A percentile compares a stretch with the other conserved stretches of the same genome.
Conservation (phyloP, 2,329 filamentous ascomycete species). For the Colletotrichum sp. region DNA sequence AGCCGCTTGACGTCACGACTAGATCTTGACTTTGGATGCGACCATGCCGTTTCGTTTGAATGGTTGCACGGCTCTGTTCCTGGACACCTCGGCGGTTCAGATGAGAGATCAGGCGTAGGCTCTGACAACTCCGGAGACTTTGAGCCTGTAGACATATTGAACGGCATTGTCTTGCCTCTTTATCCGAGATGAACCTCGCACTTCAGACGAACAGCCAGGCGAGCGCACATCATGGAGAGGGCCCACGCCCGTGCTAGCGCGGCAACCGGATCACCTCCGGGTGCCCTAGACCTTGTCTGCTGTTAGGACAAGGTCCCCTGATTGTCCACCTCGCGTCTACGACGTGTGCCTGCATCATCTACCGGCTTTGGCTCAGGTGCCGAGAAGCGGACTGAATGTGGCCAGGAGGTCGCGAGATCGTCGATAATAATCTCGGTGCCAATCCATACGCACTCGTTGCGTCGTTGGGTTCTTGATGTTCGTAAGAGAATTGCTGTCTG, state of each 20-base stretch:
- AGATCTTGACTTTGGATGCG: not conserved
- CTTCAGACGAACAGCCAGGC: not conserved
- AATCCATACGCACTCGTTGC: not conserved
- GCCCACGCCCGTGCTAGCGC: not conserved
- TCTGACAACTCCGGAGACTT: not conserved
- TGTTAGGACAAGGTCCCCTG: not conserved
- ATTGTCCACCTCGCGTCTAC: not conserved
- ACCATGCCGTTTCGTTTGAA: not conserved
- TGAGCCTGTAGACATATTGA: not conserved
- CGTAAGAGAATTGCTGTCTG: not conserved
- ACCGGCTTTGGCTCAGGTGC: not conserved
- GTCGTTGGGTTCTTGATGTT: not conserved
- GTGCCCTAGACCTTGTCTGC: not conserved
- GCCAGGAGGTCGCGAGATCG: not conserved
- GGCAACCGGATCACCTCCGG: not conserved
- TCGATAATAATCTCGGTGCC: not conserved
- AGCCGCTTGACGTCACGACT: not conserved
- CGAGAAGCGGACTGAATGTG: not conserved
- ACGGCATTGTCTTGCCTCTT: not conserved
- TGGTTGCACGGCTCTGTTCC: not conserved
- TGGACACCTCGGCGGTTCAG: not conserved
- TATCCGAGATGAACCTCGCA: not conserved
- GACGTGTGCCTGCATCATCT: not conserved
- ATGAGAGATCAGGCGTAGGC: not conserved
- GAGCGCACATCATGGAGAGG: not conserved